Conservation (phyloP, 176 grass and related monocot genomes). For the Lolium rigidum region DNA sequence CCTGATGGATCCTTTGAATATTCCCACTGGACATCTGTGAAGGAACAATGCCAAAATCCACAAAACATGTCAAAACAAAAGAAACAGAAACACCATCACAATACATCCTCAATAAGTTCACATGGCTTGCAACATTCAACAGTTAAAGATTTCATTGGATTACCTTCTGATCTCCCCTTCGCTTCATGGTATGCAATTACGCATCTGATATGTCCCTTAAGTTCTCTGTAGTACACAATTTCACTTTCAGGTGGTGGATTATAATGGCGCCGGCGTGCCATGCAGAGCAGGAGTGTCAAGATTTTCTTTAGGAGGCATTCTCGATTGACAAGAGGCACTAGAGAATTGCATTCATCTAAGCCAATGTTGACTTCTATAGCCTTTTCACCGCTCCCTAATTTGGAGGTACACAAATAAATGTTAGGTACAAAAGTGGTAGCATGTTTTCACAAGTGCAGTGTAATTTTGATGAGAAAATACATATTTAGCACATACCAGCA, state of each 20-base stretch:
- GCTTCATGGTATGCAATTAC: conserved; percentile 3
- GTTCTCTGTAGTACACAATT: background rate
- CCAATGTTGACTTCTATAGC: background rate
- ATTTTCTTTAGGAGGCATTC: conserved; percentile 3
- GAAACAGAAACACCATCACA: background rate
- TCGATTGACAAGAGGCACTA: background rate
- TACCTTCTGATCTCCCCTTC: background rate
- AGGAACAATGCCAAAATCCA: background rate
- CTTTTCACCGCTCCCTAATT: background rate
- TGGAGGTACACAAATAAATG: background rate
- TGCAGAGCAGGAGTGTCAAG: background rate
- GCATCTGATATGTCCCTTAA: conserved; percentile 12
- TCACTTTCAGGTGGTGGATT: background rate
- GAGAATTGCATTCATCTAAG: background rate
- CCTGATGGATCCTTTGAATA: background rate
- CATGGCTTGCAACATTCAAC: background rate
- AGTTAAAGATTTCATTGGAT: background rate
- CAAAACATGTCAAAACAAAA: background rate
- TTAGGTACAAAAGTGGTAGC: background rate
- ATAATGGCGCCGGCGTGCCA: background rate
- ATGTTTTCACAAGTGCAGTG: conserved; percentile 13
- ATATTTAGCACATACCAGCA: background rate
- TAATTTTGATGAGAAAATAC: background rate
- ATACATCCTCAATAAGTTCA: background rate
- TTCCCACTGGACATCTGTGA: background rate